Conservation (phyloP, 768 basidiomycete genomes). For the Russula griseocarnosa region DNA sequence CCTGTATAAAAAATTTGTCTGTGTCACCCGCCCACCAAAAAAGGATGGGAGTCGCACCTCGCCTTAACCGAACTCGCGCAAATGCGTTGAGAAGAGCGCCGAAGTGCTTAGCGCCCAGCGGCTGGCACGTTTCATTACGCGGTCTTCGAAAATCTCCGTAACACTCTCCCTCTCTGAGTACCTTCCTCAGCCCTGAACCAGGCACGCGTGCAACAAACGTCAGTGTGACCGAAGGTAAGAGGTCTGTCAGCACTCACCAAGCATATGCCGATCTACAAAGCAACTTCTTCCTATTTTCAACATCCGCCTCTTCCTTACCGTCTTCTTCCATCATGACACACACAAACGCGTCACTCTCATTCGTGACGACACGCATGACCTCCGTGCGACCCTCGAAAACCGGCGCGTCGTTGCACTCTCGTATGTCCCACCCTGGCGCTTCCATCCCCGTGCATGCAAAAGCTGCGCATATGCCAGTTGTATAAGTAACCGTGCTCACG, state of each 20-base stretch:
- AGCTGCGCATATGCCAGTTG: conserved; percentile 83
- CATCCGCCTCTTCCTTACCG: conserved; percentile 39
- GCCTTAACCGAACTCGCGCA: conserved; percentile 89
- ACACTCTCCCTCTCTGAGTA: conserved; percentile 57
- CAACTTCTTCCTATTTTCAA: conserved; percentile 46
- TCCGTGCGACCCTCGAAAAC: conserved; percentile 91
- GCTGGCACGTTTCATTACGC: conserved; percentile 63
- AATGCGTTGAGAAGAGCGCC: conserved; percentile 80
- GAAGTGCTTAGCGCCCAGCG: conserved; percentile 91
- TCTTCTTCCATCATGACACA: conserved; percentile 58
- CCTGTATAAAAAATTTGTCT: conserved; percentile 37
- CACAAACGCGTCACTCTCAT: conserved; percentile 76
- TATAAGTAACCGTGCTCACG: conserved; percentile 90
- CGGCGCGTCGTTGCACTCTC: conserved; percentile 89
- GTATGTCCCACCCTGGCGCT: conserved; percentile 77
- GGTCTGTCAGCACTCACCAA: conserved; percentile 49
- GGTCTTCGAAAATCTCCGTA: conserved; percentile 72
- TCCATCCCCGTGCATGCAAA: conserved; percentile 36
- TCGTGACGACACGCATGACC: conserved; percentile 80
- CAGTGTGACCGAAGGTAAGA: not conserved
- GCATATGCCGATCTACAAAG: conserved; percentile 82
- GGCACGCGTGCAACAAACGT: not conserved
- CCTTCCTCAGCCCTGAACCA: conserved; percentile 63
- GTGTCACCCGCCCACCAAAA: not conserved
- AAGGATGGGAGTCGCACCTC: conserved; percentile 45